Base-by-base conservation (phyloP, 495 filamentous ascomycete species). In the Astrothelium macrocarpum region DNA sequence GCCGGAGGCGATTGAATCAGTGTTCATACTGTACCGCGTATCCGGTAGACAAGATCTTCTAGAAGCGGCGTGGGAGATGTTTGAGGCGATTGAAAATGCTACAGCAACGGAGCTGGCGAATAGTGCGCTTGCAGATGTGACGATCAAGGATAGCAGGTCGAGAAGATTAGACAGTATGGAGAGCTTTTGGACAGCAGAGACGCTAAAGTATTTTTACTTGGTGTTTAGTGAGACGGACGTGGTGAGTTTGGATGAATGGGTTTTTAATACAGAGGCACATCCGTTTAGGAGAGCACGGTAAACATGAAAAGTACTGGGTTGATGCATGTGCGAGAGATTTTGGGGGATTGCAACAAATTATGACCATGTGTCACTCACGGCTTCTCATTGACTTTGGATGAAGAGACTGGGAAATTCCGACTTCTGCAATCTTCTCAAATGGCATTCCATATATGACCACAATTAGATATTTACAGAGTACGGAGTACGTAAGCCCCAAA, bases 61-160 rank as follows among this genome's bases (percentile, higher is more conserved):
- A 63, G 87, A 91, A 16, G 73, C 80, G 11, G 89, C 88, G 20
- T 93, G 89, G 89, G 78, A 79, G 25, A 92, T 93, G 87, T 93
- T 90, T 71, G 71, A 78, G 58, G 79, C 80, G 36, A 84, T 92
- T 49, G 63, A 70, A 10, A 71, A 66, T 59, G 53, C 68, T n/a
- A 75, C 72, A 28, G 65, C 71, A 64, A 74, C 73, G 11, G 32
- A 61, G n/a, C 68, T 70, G 25, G 75, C 75, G 7, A 74, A 74
- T 61, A 72, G 73, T 2, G 71, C 67, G 36, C 46, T 77, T 62
- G 53, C 29, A 4, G 75, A 77, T 62, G 68, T 76, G 29, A 75
- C 65, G 32, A 60, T 62, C 26, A 45, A 65, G 14, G 31, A 56
- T 20, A 39, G 34, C 10, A 26, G 36, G 49, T 25, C 49, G 7